These are phyloP conservation scores for Rhinocladiella mackenziei DNA, from an alignment of 2,329 filamentous ascomycete genomes.

Conservation along the genomic window DNA sequence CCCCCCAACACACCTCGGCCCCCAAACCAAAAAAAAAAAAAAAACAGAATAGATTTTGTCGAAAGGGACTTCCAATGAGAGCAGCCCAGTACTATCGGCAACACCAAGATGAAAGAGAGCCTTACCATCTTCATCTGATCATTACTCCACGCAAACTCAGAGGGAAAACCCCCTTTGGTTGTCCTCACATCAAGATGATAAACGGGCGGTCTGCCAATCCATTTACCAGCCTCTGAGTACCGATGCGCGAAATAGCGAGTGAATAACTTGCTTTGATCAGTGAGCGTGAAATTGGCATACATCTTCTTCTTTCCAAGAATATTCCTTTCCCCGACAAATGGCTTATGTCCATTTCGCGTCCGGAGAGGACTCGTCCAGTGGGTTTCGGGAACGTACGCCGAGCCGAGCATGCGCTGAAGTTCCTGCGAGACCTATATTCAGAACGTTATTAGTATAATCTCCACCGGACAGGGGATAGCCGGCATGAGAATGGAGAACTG, in stretches of 20 bases:
- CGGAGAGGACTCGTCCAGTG: conserved; percentile 8
- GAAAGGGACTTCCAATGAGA: too few species aligned
- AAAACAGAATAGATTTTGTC: too few species aligned
- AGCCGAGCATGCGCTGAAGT: conserved; percentile 5
- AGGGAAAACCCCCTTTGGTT: conserved; percentile 1
- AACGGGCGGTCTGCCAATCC: conserved; percentile 6
- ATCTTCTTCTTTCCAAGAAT: conserved; percentile 3
- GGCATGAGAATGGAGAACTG: too few species aligned
- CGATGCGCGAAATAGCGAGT: conserved; percentile 4
- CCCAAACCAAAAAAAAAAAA: too few species aligned
- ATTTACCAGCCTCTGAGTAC: conserved; percentile 3
- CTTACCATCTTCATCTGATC: conserved; percentile 8
- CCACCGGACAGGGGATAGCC: too few species aligned
- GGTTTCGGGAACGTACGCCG: conserved; percentile 1
- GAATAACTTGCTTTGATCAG: conserved; percentile 4
- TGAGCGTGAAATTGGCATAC: conserved; percentile 6
- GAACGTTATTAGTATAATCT: background rate
- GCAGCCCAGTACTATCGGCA: too few species aligned
- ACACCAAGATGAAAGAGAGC: too few species aligned
- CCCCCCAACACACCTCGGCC: too few species aligned
- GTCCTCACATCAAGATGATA: conserved; percentile 11
- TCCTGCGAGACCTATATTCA: conserved; percentile 4
- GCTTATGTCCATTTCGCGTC: conserved; percentile 3
- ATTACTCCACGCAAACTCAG: conserved; percentile 6
- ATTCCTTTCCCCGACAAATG: background rate